Evolutionary conservation across 2,329 filamentous ascomycete species (phyloP).

Genomic region (Aspergillus neoniger): DNA sequence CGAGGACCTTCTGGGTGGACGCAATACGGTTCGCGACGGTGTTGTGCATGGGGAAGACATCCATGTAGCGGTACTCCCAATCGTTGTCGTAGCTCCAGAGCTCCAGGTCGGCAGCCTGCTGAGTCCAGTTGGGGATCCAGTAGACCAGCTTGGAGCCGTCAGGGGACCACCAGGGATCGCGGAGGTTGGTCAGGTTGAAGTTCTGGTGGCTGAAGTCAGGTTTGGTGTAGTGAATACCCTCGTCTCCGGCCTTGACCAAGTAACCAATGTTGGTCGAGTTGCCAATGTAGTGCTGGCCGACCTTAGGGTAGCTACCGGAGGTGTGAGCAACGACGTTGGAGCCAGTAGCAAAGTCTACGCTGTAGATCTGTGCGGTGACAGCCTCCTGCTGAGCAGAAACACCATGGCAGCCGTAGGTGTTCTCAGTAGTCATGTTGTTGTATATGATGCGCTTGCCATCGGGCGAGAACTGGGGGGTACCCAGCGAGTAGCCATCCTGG

Average conservation of each 20-base stretch:
- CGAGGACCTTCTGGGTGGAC: constrained; percentile 45
- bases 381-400: constrained; percentile 21
- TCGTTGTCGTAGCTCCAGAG: constrained; percentile 45
- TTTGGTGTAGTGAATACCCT: constrained; percentile 4
- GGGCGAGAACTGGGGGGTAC: constrained; percentile 43
- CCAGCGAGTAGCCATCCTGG: constrained; percentile 39
- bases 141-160: constrained; percentile 33
- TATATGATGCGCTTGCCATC: constrained; percentile 41
- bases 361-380: neutral
- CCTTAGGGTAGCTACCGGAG: constrained; percentile 8
- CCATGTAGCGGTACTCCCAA: constrained; percentile 48
- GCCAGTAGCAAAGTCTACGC: constrained; percentile 45
- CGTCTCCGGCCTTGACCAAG: constrained; percentile 5
- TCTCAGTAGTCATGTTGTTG: constrained; percentile 44
- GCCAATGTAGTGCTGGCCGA: constrained; percentile 9
- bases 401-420: constrained; percentile 43
- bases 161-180: constrained; percentile 36
- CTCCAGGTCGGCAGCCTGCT: constrained; percentile 29
- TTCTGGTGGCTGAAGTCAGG: constrained; percentile 1
- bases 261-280: constrained; percentile 7
- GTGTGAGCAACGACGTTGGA: constrained; percentile 21
- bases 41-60: constrained; percentile 44
- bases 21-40: constrained; percentile 30
- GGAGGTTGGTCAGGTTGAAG: constrained; percentile 6
- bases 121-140: constrained; percentile 25